Evolutionary conservation across 1,284 basidiomycete genomes (phyloP).

Genomic region (Austroboletus niveus): DNA sequence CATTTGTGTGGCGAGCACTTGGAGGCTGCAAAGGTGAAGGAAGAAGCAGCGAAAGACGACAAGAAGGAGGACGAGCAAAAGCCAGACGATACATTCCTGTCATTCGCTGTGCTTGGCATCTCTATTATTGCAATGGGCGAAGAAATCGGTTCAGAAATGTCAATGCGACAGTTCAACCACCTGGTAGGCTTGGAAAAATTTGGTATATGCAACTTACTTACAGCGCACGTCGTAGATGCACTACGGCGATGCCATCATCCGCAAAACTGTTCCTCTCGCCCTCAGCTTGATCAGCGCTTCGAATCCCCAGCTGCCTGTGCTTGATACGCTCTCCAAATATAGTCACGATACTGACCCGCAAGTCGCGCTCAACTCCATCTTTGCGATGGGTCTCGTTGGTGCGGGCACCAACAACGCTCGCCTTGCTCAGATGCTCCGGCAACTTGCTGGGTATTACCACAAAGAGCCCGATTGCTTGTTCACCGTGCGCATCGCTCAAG

Average conservation of each 20-base stretch:
- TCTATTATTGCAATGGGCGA: conserved; percentile 98
- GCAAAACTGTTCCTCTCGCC: conserved; percentile 93
- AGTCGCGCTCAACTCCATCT: conserved; percentile 96
- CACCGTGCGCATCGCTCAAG: conserved; percentile 95
- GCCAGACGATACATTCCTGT: conserved; percentile 83
- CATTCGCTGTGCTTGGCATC: conserved; percentile 93
- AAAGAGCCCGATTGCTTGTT: conserved; percentile 98
- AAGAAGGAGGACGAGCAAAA: conserved; percentile 51
- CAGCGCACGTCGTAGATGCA: conserved; percentile 73
- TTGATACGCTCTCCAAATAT: conserved; percentile 99
- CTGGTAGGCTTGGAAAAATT: conserved; percentile 50
- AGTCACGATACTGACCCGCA: conserved; percentile 97
- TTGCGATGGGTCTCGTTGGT: conserved; percentile 98
- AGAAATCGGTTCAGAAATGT: conserved; percentile 98
- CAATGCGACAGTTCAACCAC: conserved; percentile 91
- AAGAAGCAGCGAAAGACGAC: conserved; percentile 56
- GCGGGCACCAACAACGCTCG: conserved; percentile 98
- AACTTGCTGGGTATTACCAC: conserved; percentile 95
- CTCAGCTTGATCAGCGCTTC: conserved; percentile 94
- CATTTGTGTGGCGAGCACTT: conserved; percentile 94
- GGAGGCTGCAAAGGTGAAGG: conserved; percentile 55
- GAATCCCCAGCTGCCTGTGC: conserved; percentile 92
- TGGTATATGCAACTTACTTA: conserved; percentile 6
- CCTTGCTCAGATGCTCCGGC: conserved; percentile 95
- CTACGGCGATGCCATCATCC: conserved; percentile 93